phyloP scores from a whole-genome alignment of 768 basidiomycete genomes.

The Boletus fagicola region DNA sequence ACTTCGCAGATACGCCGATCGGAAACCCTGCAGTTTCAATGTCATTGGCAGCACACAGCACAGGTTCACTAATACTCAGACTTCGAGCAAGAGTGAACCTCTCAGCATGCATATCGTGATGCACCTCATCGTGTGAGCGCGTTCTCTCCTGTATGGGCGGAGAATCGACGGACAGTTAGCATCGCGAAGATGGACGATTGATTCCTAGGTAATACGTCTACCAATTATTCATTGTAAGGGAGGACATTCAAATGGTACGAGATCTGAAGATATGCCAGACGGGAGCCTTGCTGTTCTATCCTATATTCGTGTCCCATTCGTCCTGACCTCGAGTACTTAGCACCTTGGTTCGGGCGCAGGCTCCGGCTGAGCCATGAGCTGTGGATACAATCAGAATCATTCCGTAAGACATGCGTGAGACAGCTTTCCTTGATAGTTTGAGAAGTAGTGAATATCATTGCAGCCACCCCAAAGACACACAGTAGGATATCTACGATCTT shows the following conservation, averaged over 20 bases:
- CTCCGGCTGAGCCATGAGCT: constrained; percentile 63
- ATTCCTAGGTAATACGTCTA: constrained; percentile 15
- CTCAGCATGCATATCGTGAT: neutral
- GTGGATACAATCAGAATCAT: constrained; percentile 12
- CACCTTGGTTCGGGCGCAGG: constrained; percentile 37
- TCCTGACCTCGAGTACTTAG: constrained; percentile 14
- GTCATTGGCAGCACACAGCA: neutral
- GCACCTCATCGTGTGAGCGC: neutral
- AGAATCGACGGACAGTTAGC: constrained; percentile 16
- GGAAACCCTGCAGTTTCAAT: constrained; percentile 1
- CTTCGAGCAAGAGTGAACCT: neutral
- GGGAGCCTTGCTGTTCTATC: neutral
- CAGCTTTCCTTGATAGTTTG: constrained; percentile 68
- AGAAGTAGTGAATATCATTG: constrained; percentile 73
- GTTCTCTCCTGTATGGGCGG: constrained; percentile 18
- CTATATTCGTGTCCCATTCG: neutral
- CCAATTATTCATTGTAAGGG: constrained; percentile 15
- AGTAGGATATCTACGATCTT: constrained; percentile 69
- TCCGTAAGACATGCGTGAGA: neutral
- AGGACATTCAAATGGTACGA: constrained; percentile 10
- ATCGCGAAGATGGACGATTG: constrained; percentile 13
- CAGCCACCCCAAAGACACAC: constrained; percentile 70
- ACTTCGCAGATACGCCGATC: constrained; percentile 13
- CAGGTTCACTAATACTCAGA: neutral
- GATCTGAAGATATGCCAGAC: constrained; percentile 10